These are phyloP conservation scores for Botrytis deweyae DNA, from an alignment of 2,329 filamentous ascomycete species.

Conservation along the genomic window DNA sequence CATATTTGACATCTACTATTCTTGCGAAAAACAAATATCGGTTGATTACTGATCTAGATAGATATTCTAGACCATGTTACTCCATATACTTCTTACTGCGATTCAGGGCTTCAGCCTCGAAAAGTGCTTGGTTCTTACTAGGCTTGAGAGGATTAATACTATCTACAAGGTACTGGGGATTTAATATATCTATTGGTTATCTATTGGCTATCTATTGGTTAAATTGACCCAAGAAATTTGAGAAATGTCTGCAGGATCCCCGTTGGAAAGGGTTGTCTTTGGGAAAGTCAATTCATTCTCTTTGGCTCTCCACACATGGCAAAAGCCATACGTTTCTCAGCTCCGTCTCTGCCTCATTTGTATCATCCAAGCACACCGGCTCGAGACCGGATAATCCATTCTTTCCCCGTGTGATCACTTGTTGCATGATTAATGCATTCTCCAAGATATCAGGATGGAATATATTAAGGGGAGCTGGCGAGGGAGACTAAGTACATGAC, in stretches of 20 bases:
- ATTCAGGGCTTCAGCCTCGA: neutral
- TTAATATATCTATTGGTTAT: too few species aligned
- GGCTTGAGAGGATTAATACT: neutral
- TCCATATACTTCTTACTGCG: neutral
- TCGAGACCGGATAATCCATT: neutral
- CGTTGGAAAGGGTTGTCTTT: neutral
- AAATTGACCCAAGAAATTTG: neutral
- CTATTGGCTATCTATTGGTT: neutral
- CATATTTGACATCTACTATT: neutral
- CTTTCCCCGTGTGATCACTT: neutral
- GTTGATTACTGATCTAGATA: neutral
- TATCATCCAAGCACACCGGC: too few species aligned
- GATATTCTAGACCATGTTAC: neutral
- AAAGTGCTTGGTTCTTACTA: neutral
- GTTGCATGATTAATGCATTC: neutral
- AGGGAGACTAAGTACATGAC: neutral
- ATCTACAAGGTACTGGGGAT: neutral
- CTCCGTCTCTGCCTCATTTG: neutral
- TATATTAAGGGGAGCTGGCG: neutral
- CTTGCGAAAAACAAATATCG: neutral
- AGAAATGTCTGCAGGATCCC: neutral
- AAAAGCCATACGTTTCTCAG: neutral
- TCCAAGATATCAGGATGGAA: neutral
- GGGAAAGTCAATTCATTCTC: neutral
- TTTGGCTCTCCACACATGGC: neutral